Base-by-base conservation (phyloP, 2,329 filamentous ascomycete species). In the Helminthosporium solani region DNA sequence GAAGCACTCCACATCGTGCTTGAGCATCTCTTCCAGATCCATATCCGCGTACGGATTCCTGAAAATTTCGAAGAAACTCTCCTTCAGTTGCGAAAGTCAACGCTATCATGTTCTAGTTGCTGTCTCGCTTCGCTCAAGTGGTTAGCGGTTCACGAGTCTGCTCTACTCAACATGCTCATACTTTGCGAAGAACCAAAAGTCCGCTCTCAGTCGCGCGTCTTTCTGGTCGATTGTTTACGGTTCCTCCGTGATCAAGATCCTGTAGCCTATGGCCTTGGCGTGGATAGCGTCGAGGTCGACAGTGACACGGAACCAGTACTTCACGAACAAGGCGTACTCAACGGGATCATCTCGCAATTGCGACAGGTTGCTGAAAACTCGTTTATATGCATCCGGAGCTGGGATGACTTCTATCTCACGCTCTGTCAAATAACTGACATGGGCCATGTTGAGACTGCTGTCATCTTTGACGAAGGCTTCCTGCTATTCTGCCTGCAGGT, bases 1-100 rank as follows among this genome's bases (percentile, higher is more conserved):
- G 53, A 74, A 36, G 79, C 80, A 2, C 73, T 88, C 58, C 70
- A 73, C 12, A 76, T 82, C 49, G 73, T 79, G 1, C 63, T 88
- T 2, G 76, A 80, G 40, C 87, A 92, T 56, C 71, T 95, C 30
- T 86, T 91, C 56, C 87, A 92, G 61, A 78, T 95, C 33, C 79
- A 88, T 11, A 82, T 86, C 36, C 81, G 89, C 46, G 78, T 82
- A 3, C 89, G 87, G 64, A 86, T 90, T 33, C 63, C 81, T 2
- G 78, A 83, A 0, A 80, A 86, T 33, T 84, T 87, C 30, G 75
- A 79, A 1, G 64, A 70, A 7, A 81, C 86, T 42, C 73, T 81
- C 40, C 62, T 64, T 2, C 72, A 82, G 20, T 62, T 87, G 12
- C 68, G 73, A 11, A 73, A 73, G 16, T 74, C 81, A 28, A 77